Evolutionary conservation across 176 grass and related monocot species (phyloP).

Genomic region (Echinochloa phyllopogon): DNA sequence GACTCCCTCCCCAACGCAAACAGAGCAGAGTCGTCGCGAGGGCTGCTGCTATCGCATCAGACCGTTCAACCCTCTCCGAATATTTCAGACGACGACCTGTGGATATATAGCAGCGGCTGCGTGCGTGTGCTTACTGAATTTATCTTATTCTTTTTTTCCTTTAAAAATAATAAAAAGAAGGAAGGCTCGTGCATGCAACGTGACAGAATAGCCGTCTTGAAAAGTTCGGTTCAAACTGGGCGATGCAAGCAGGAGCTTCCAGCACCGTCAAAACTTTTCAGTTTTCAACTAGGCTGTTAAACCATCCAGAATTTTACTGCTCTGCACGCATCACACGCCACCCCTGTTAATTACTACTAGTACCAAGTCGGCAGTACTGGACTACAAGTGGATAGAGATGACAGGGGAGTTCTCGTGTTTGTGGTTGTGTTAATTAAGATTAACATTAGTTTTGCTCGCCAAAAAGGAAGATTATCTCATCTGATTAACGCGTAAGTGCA

Average conservation of each 20-base stretch:
- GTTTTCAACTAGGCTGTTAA: background rate
- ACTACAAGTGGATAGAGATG: background rate
- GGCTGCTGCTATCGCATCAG: background rate
- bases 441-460: background rate
- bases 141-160: background rate
- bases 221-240: slow-evolving; percentile 45
- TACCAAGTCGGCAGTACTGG: slow-evolving; percentile 13
- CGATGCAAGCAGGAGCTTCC: background rate
- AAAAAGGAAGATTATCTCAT: background rate
- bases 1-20: background rate
- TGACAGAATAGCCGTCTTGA: slow-evolving; percentile 38
- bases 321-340: background rate
- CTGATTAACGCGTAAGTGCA: slow-evolving; percentile 1
- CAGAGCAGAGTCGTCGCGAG: background rate
- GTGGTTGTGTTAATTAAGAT: background rate
- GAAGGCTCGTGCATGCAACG: slow-evolving; percentile 1
- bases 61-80: slow-evolving; percentile 40
- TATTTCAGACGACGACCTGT: slow-evolving; percentile 34
- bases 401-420: background rate
- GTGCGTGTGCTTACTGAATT: background rate
- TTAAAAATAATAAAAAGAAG: background rate
- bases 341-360: background rate
- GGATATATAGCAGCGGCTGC: slow-evolving; percentile 47
- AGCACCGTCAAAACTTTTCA: background rate
- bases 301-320: background rate